phyloP scores from a whole-genome alignment of 1,284 basidiomycete genomes.

The Gymnopus androsaceus region DNA sequence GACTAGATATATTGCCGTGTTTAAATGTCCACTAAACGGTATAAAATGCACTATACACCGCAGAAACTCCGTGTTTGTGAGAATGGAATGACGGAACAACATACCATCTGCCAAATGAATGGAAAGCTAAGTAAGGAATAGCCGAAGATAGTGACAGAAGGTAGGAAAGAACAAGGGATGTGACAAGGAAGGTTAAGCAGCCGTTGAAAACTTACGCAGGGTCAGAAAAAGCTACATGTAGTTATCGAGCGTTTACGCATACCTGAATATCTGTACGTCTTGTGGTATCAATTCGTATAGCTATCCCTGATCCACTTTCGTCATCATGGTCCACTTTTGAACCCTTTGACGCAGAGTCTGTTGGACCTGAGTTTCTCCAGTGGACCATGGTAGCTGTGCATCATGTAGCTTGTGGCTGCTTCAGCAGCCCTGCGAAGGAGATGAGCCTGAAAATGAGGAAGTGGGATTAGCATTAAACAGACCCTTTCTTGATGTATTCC shows the following conservation, averaged over 20 bases:
- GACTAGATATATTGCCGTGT: too few species aligned
- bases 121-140: too few species aligned
- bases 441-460: background rate
- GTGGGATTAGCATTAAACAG: background rate
- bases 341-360: background rate
- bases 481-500: conserved; percentile 13
- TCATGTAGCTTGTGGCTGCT: background rate
- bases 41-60: too few species aligned
- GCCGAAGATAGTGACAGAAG: too few species aligned
- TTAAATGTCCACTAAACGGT: too few species aligned
- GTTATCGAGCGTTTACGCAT: background rate
- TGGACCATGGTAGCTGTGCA: background rate
- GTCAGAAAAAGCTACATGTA: background rate
- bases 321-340: background rate
- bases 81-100: too few species aligned
- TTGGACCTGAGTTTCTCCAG: background rate
- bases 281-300: conserved; percentile 1
- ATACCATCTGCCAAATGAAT: too few species aligned
- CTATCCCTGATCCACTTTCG: background rate
- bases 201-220: too few species aligned
- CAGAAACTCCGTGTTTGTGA: too few species aligned
- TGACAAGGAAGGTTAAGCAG: too few species aligned
- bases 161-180: too few species aligned
- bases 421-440: background rate
- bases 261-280: conserved; percentile 4